These are phyloP conservation scores for Paraphaeosphaeria sporulosa DNA, from an alignment of 2,329 filamentous ascomycete genomes.

Conservation along the genomic window DNA sequence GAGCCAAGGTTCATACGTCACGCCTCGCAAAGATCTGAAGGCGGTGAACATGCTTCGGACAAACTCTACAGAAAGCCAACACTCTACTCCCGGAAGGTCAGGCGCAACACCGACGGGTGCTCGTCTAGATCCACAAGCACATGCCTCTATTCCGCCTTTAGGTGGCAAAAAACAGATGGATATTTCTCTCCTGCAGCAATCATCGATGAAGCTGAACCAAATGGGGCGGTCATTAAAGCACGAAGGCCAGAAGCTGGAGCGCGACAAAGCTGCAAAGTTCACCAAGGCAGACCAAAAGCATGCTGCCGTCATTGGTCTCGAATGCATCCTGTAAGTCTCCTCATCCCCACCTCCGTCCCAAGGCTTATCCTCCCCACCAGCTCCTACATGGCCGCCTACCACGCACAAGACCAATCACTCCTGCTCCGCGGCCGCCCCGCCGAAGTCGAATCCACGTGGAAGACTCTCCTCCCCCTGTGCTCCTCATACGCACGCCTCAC, in stretches of 20 bases:
- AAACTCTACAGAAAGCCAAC: conserved; percentile 43
- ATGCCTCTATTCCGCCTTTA: conserved; percentile 39
- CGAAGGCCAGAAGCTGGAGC: conserved; percentile 49
- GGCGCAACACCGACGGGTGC: conserved; percentile 37
- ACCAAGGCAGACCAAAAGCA: conserved; percentile 46
- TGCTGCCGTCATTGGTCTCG: conserved; percentile 53
- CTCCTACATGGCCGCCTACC: conserved; percentile 50
- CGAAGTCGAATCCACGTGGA: conserved; percentile 48
- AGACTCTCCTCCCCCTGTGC: conserved; percentile 46
- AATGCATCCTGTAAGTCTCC: conserved; percentile 52
- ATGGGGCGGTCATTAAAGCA: conserved; percentile 58
- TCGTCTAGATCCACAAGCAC: conserved; percentile 31
- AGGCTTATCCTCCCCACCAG: conserved; percentile 32
- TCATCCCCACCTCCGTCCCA: not conserved
- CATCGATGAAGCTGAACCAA: conserved; percentile 50
- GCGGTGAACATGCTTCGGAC: conserved; percentile 47
- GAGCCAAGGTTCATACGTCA: conserved; percentile 34
- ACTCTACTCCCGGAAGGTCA: conserved; percentile 45
- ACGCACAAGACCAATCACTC: conserved; percentile 40
- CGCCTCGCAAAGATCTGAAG: conserved; percentile 46
- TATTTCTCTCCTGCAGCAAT: conserved; percentile 46
- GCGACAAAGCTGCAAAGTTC: conserved; percentile 30
- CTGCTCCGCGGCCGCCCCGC: conserved; percentile 39
- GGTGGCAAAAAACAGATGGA: conserved; percentile 42
- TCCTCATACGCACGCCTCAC: conserved; percentile 42